Evolutionary conservation across 139 green algal genomes (phyloP), one percentile per base, ranked within the genome.

Genomic region (Limnomonas spitsbergensis): DNA sequence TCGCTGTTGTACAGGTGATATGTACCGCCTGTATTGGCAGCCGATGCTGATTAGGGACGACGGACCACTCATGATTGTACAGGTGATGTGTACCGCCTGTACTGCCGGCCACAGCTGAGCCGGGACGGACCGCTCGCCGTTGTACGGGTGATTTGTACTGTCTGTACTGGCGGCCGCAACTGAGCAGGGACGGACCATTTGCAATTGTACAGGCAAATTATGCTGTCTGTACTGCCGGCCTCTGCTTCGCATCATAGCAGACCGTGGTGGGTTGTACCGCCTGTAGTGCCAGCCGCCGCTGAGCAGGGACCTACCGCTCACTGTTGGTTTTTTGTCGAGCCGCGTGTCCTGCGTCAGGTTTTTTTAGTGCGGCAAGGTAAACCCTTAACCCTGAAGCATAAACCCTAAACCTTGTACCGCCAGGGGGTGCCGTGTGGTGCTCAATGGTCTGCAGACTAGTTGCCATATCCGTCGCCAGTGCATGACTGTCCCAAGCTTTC

Each of bases 1-100:
- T 92, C 20, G 87, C 82, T 2, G 83, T 93, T 34, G 81, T 91
- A 40, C 81, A 88, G 82, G 82, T 86, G 52, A 27, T n/a, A n/a
- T n/a, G n/a, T n/a, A n/a, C n/a, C n/a, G n/a, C n/a, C 14, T 2
- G 27, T 1, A 1, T 35, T 14, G 2, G 35, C 56, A 34, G 70
- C 38, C 4, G 31, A 66, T 39, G 66, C 40, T 40, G 79, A 9
- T 20, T 24, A 31, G 4, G 4, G 9, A 40, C 38, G 36, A 20
- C 84, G 67, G 69, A 40, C 68, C 38, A 7, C 34, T 35, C 34
- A 40, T 68, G 26, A 38, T 31, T 1, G 85, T 80, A 0, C 78
- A 56, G 14, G 79, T 61, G 36, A 85, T 42, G 77, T 84, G 77
- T 38, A 66, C 71, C 66, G 71, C 40, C 34, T 36, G 29, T 86